Percentiles rank a stretch among this genome's conserved stretches.
Evolutionary conservation across 176 grass and related monocot species (phyloP).

Genomic region (Juncus effusus): DNA sequence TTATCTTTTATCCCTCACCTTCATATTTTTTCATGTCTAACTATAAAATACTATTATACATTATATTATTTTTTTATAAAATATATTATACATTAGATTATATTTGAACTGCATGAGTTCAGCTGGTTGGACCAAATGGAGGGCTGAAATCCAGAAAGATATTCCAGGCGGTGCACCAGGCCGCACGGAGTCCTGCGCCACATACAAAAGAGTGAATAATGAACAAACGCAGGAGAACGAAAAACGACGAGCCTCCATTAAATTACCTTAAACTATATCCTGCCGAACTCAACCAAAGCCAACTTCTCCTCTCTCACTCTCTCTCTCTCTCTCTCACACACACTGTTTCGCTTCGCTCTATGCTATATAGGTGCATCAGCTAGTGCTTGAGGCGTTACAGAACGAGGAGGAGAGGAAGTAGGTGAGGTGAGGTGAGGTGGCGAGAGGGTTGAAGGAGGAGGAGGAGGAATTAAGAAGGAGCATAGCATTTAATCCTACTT

Average conservation of each 20-base stretch:
- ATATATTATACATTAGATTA: too few relatives aligned
- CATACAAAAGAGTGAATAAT: constrained; percentile 5
- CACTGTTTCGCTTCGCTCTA: background rate
- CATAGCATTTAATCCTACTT: constrained; percentile 1
- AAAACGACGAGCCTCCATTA: constrained; percentile 2
- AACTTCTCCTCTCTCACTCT: background rate
- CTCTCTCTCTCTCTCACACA: background rate
- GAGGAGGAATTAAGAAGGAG: too few relatives aligned
- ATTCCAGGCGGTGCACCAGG: background rate
- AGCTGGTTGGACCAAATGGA: background rate
- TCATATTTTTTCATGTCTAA: too few relatives aligned
- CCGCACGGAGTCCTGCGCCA: constrained; percentile 11
- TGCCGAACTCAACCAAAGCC: too few relatives aligned
- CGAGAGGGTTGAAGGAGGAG: background rate
- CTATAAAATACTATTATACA: too few relatives aligned
- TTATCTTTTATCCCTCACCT: too few relatives aligned
- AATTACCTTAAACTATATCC: constrained; percentile 2
- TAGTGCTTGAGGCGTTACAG: constrained; percentile 5
- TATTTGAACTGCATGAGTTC: constrained; percentile 1
- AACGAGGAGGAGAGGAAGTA: background rate
- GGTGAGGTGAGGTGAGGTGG: background rate
- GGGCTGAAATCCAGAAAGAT: background rate
- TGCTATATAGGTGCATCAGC: background rate
- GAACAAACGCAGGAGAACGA: background rate
- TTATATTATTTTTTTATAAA: too few relatives aligned